Conservation (phyloP, 2,329 filamentous ascomycete genomes). For the Albophoma yamanashiensis region DNA sequence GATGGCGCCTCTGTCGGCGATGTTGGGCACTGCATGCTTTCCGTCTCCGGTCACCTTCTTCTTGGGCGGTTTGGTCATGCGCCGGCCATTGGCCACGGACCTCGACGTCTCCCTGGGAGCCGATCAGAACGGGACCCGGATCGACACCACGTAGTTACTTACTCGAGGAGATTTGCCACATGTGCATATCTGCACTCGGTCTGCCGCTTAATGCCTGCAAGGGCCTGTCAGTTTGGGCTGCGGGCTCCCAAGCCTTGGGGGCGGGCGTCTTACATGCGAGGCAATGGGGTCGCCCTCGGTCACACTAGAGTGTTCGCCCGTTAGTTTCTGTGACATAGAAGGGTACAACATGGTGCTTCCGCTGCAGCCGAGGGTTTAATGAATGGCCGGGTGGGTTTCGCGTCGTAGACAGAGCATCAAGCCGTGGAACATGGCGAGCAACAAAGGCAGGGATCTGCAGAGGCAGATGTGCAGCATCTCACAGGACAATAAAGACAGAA, state of each 20-base stretch:
- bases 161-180: conserved; percentile 69
- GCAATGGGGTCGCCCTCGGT: conserved; percentile 60
- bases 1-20: conserved; percentile 41
- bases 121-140: conserved; percentile 2
- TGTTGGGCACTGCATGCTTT: conserved; percentile 37
- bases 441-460: not conserved
- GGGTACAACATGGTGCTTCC: not conserved
- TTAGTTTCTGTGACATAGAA: not conserved
- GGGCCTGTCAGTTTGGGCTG: conserved; percentile 13
- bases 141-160: conserved; percentile 19
- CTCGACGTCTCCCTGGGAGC: conserved; percentile 43
- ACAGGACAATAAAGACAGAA: not conserved
- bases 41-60: conserved; percentile 33
- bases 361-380: not conserved
- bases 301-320: conserved; percentile 42
- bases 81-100: conserved; percentile 38
- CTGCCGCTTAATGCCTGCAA: conserved; percentile 61
- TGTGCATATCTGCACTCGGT: conserved; percentile 66
- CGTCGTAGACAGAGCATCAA: not conserved
- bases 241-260: not conserved
- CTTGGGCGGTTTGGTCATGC: conserved; percentile 47
- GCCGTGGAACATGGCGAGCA: not conserved
- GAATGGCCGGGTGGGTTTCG: not conserved
- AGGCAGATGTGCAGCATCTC: not conserved
- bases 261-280: conserved; percentile 44